Evolutionary conservation across 2,329 filamentous ascomycete genomes (phyloP).

Genomic region (Trichoderma lentiforme): DNA sequence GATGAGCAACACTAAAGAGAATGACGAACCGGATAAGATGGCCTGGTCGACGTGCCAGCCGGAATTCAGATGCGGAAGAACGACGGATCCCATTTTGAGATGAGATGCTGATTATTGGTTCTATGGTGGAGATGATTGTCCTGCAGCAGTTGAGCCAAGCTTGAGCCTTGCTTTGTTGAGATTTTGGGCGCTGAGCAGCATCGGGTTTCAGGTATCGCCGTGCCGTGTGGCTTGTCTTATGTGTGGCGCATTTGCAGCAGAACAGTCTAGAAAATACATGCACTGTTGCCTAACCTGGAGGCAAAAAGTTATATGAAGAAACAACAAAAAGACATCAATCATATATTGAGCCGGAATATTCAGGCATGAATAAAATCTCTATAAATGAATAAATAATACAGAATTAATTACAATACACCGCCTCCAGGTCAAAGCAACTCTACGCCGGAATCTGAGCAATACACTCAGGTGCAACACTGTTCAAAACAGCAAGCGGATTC

Average conservation of each 20-base stretch:
- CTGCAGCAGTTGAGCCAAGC: background rate
- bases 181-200: background rate
- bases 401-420: background rate
- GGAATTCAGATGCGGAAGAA: conserved; percentile 83
- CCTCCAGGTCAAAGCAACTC: background rate
- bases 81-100: conserved; percentile 68
- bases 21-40: conserved; percentile 48
- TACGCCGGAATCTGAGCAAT: background rate
- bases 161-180: background rate
- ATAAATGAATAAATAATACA: background rate
- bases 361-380: background rate
- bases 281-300: background rate
- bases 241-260: background rate
- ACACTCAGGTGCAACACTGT: background rate
- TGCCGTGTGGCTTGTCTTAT: conserved; percentile 5
- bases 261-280: background rate
- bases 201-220: conserved; percentile 15
- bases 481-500: background rate
- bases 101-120: background rate
- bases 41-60: conserved; percentile 99
- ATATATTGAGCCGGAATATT: background rate
- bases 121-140: background rate
- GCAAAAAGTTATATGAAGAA: background rate
- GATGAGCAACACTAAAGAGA: background rate
- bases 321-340: background rate